Percentiles rank a stretch among this genome's conserved stretches.
These are phyloP conservation scores for Sphenostylis stenocarpa DNA, from an alignment of 306 rosid genomes.

Conservation along the genomic window DNA sequence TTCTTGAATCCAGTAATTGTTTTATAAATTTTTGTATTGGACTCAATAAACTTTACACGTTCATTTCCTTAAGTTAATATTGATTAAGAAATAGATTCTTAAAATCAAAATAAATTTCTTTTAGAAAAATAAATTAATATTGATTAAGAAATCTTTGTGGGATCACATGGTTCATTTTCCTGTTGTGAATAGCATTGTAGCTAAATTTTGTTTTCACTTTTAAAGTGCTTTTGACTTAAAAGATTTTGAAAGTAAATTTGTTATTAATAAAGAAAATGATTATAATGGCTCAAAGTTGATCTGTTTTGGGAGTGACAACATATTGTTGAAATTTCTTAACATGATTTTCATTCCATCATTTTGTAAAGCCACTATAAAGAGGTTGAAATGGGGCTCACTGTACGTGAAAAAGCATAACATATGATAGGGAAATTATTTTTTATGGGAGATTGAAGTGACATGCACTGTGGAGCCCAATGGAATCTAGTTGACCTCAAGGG, in stretches of 20 bases:
- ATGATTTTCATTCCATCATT: not conserved
- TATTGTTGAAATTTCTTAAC: not conserved
- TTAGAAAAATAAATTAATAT: too few relatives aligned
- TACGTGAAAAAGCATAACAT: not conserved
- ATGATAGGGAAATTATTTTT: not conserved
- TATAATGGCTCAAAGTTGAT: not conserved
- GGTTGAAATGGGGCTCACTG: not conserved
- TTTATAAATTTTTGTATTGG: too few relatives aligned
- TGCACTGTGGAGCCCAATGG: not conserved
- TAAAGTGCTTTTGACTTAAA: not conserved
- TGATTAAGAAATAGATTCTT: too few relatives aligned
- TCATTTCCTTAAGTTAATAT: too few relatives aligned
- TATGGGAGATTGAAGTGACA: not conserved
- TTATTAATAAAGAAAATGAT: not conserved
- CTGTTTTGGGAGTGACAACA: not conserved
- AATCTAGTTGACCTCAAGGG: not conserved
- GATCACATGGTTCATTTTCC: too few relatives aligned
- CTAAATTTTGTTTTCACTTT: not conserved
- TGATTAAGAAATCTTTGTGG: too few relatives aligned
- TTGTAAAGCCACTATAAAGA: not conserved
- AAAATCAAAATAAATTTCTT: too few relatives aligned
- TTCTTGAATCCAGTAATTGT: too few relatives aligned
- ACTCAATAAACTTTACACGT: too few relatives aligned
- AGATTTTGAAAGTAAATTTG: not conserved
- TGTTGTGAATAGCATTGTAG: not conserved